Conservation (phyloP, 257 asterid genomes). For the Plantago major region DNA sequence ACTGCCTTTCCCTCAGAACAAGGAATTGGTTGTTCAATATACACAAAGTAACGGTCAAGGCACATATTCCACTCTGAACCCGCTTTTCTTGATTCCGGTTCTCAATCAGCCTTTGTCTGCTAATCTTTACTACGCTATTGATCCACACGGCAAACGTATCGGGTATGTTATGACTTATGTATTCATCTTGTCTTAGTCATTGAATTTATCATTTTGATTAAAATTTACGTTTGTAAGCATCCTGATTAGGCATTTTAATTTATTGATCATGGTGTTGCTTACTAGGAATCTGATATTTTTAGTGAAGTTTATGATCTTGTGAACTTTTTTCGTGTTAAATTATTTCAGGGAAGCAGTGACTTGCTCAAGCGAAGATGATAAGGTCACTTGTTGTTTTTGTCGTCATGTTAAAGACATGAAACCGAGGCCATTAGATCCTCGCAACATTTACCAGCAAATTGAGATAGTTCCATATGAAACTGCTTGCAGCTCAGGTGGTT, state of each 20-base stretch:
- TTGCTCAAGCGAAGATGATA: constrained; percentile 61
- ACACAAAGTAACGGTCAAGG: neutral
- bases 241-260: too few species aligned
- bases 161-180: constrained; percentile 36
- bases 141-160: constrained; percentile 38
- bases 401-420: constrained; percentile 41
- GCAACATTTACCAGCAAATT: constrained; percentile 40
- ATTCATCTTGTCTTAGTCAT: neutral
- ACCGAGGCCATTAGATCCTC: constrained; percentile 50
- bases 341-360: constrained; percentile 48
- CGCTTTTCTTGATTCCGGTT: constrained; percentile 42
- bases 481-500: constrained; percentile 10
- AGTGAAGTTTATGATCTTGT: neutral
- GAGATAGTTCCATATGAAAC: constrained; percentile 19
- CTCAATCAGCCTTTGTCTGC: constrained; percentile 45
- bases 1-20: constrained; percentile 67
- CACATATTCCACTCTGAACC: neutral
- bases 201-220: too few species aligned
- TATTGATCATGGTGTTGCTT: too few species aligned
- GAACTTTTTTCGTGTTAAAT: neutral
- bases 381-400: constrained; percentile 43
- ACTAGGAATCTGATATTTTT: too few species aligned
- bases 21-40: constrained; percentile 31
- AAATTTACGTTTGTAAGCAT: too few species aligned
- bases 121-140: constrained; percentile 52